Evolutionary conservation across 768 basidiomycete species (phyloP), one percentile per base, ranked within the genome.

Genomic region (Leccinellum rugosiceps): DNA sequence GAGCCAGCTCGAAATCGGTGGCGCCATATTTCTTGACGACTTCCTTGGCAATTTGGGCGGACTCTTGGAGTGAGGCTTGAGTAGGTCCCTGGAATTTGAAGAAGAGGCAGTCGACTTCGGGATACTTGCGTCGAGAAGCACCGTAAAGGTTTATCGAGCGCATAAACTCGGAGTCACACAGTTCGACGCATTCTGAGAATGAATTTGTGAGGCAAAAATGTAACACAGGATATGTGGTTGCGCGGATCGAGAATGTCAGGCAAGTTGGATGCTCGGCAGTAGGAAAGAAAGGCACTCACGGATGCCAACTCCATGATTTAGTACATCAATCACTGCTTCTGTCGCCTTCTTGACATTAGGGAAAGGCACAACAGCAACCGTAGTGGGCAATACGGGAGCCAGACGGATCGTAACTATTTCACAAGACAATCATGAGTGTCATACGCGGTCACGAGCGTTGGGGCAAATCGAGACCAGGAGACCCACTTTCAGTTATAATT

Each of bases 61-160:
- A 83, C 60, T 88, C 87, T 2, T 75, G 68, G 21, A 92, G 72
- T 3, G 84, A 79, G 3, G 78, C 73, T 1, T 76, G 74, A 1
- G 85, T 81, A 7, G 85, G 80, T 10, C 90, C 90, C 64, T 92
- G 90, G 70, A 96, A 85, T 70, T 94, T 92, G 80, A 96, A 89
- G 75, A 92, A 92, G 11, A 96, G 77, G 23, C 81, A 83, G 67
- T 92, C 90, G 23, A 75, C 76, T 52, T 80, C 83, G 1, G 82
- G 80, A 72, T 85, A 92, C 59, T 78, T 78, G 35, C 76, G 79
- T 34, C 69, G 69, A 28, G 81, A 85, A 61, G 74, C 77, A 62
- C 83, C 83, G 55, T 75, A 81, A 44, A 75, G 73, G 69, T 88
- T 86, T 35, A 79, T 78, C 6, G 86, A 80, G 35, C 75, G 71